Evolutionary conservation across 805 yeast genomes (phyloP).

Genomic region (Pichia paraexigua): DNA sequence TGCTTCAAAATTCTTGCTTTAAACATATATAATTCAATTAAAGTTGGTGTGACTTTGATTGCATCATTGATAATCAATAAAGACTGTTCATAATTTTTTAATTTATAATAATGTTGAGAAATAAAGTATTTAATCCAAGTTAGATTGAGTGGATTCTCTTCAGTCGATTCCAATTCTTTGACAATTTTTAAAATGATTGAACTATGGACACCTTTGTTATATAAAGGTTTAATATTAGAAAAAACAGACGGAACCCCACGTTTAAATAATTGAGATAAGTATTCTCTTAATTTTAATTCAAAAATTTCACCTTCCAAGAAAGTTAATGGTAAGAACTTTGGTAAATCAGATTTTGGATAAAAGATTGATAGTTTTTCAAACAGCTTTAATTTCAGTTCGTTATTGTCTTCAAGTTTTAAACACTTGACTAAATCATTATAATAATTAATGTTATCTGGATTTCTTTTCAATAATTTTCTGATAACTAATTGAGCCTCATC

Average conservation of each 20-base stretch:
- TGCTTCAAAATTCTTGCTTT: constrained; percentile 79
- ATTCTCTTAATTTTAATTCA: constrained; percentile 38
- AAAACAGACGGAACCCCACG: constrained; percentile 90
- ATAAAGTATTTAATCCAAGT: constrained; percentile 73
- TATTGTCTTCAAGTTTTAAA: constrained; percentile 41
- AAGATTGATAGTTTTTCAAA: constrained; percentile 58
- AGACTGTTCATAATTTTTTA: constrained; percentile 49
- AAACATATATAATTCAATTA: constrained; percentile 72
- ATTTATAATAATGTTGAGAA: constrained; percentile 64
- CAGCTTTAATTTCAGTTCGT: constrained; percentile 47
- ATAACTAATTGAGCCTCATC: constrained; percentile 63
- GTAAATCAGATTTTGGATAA: constrained; percentile 81
- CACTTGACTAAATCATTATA: constrained; percentile 61
- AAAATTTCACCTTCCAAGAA: constrained; percentile 46
- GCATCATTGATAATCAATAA: constrained; percentile 51
- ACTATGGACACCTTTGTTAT: constrained; percentile 37
- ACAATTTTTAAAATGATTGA: constrained; percentile 46
- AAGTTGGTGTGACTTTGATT: constrained; percentile 67
- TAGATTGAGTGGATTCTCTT: constrained; percentile 34
- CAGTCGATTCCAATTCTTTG: constrained; percentile 33
- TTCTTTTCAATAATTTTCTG: constrained; percentile 67
- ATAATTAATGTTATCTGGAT: constrained; percentile 70
- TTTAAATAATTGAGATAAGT: constrained; percentile 53
- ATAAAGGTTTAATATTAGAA: constrained; percentile 75
- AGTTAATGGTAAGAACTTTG: constrained; percentile 67